These are phyloP conservation scores for Sclerotinia nivalis DNA, from an alignment of 2,329 filamentous ascomycete genomes.

Conservation along the genomic window DNA sequence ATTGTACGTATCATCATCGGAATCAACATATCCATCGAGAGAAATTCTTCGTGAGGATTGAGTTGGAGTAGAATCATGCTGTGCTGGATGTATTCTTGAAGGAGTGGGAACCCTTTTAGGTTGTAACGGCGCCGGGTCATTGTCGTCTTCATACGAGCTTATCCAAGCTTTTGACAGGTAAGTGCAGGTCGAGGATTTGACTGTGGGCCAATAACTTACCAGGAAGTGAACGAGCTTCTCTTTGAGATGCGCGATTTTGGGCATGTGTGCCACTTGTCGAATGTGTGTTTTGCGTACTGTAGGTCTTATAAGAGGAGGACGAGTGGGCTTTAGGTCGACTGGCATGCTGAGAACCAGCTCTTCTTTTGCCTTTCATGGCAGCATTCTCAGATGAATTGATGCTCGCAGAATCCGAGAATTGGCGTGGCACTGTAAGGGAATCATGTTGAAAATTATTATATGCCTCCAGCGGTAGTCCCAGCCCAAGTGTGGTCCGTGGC, in stretches of 20 bases:
- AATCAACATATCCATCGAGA: conserved; percentile 40
- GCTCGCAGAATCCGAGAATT: conserved; percentile 32
- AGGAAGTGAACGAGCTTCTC: conserved; percentile 38
- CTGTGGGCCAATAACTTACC: conserved; percentile 31
- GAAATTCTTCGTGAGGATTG: conserved; percentile 34
- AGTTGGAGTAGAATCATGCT: conserved; percentile 36
- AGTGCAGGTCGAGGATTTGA: conserved; percentile 21
- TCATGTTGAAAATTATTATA: conserved; percentile 36
- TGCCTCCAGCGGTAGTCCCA: conserved; percentile 31
- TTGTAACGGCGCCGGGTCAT: conserved; percentile 29
- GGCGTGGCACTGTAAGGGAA: conserved; percentile 24
- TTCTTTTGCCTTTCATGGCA: conserved; percentile 32
- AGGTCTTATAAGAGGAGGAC: conserved; percentile 31
- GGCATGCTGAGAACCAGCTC: conserved; percentile 22
- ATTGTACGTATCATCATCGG: conserved; percentile 32
- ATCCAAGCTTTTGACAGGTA: conserved; percentile 40
- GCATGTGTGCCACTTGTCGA: conserved; percentile 34
- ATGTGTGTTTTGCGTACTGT: conserved; percentile 30
- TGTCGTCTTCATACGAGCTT: conserved; percentile 38
- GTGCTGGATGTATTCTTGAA: conserved; percentile 35
- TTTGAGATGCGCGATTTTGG: conserved; percentile 32
- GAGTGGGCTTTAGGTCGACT: conserved; percentile 34
- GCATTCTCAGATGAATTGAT: conserved; percentile 32
- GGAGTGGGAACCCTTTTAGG: conserved; percentile 35
- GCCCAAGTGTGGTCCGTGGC: conserved; percentile 27